These are phyloP conservation scores for Paralagenidium karlingii DNA, from an alignment of 352 stramenopile genomes.

Conservation along the genomic window DNA sequence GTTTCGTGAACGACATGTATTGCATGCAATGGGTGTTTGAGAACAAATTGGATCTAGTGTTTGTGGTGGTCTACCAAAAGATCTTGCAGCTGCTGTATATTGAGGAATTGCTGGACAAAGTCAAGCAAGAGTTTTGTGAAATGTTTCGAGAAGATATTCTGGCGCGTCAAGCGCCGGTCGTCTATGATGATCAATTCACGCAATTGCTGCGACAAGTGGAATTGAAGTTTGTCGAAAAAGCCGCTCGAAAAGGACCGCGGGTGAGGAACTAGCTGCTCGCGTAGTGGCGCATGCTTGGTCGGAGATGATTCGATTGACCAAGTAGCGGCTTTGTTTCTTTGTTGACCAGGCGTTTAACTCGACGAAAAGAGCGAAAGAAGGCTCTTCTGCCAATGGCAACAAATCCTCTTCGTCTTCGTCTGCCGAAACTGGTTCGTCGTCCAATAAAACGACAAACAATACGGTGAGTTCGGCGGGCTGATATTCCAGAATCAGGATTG, in stretches of 20 bases:
- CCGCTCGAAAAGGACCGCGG: conserved; percentile 37
- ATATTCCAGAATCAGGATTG: no score
- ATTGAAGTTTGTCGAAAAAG: conserved; percentile 49
- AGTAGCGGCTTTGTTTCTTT: not conserved
- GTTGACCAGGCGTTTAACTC: conserved; percentile 31
- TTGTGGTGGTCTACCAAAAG: conserved; percentile 88
- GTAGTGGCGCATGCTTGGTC: no score
- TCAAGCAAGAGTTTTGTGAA: conserved; percentile 68
- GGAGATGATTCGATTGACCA: not conserved
- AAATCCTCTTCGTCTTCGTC: no score
- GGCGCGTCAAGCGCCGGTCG: conserved; percentile 46
- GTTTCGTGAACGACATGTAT: conserved; percentile 79
- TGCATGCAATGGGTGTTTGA: conserved; percentile 86
- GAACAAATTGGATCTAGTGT: conserved; percentile 87
- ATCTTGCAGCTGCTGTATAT: conserved; percentile 86
- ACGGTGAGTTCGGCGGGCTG: no score
- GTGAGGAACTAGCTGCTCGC: conserved; percentile 9
- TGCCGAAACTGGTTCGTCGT: no score
- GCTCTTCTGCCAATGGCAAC: not conserved
- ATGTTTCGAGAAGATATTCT: conserved; percentile 61
- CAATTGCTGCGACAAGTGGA: conserved; percentile 70
- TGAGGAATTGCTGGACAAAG: conserved; percentile 82
- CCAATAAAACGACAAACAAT: no score
- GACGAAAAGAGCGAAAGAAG: not conserved
- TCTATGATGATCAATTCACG: conserved; percentile 68